These are phyloP conservation scores for Talaromyces marneffei DNA, from an alignment of 2,329 filamentous ascomycete genomes.

Conservation along the genomic window DNA sequence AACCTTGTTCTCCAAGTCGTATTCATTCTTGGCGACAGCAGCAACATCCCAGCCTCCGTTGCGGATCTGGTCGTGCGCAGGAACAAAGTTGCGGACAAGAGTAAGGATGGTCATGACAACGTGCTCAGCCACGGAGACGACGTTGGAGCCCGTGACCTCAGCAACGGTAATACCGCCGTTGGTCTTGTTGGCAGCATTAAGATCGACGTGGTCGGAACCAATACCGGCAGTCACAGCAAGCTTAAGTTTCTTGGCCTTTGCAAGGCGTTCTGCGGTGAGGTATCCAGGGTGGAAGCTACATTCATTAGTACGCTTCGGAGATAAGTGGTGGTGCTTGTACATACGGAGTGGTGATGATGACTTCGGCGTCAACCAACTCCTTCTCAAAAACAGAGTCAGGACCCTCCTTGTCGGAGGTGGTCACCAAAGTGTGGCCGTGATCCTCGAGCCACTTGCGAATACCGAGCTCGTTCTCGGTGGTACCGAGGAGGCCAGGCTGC, in stretches of 20 bases:
- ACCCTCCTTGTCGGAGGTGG: conserved; percentile 95
- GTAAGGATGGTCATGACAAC: conserved; percentile 98
- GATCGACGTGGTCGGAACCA: conserved; percentile 95
- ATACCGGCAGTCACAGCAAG: conserved; percentile 95
- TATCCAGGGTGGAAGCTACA: conserved; percentile 94
- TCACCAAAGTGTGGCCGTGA: conserved; percentile 91
- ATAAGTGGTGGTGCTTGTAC: conserved; percentile 20
- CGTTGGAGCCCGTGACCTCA: conserved; percentile 96
- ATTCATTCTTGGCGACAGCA: conserved; percentile 95
- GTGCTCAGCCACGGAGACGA: conserved; percentile 97
- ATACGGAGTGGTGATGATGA: conserved; percentile 98
- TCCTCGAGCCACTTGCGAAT: conserved; percentile 97
- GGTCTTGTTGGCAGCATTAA: conserved; percentile 94
- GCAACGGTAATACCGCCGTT: conserved; percentile 96
- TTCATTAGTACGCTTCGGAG: background rate
- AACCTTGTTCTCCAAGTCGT: conserved; percentile 93
- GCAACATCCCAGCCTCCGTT: conserved; percentile 92
- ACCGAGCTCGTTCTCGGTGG: conserved; percentile 97
- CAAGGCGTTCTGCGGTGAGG: conserved; percentile 90
- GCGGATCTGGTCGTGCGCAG: conserved; percentile 89
- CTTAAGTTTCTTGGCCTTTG: conserved; percentile 98
- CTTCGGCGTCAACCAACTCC: conserved; percentile 91
- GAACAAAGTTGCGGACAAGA: conserved; percentile 96
- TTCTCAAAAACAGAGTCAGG: conserved; percentile 89
- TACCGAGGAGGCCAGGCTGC: conserved; percentile 83